Evolutionary conservation across 148 eudicot genomes (phyloP).

Genomic region (Talinum fruticosum): DNA sequence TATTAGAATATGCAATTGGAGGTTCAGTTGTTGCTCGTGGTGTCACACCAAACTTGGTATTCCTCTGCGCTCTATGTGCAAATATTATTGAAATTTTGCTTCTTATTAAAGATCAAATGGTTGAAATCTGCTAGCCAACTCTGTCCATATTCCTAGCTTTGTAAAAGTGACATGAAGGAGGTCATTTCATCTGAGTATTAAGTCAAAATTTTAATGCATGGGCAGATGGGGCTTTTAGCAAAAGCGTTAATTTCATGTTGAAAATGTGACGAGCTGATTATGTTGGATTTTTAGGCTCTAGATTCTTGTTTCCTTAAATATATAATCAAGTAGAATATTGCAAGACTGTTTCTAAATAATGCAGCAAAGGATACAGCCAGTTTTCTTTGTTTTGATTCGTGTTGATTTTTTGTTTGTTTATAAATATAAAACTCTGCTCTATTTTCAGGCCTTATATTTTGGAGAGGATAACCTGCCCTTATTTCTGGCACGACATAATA

Average conservation of each 20-base stretch:
- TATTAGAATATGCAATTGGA: conserved; percentile 43
- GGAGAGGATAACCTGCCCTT: conserved; percentile 48
- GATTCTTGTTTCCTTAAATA: not conserved
- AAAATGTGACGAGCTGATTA: not conserved
- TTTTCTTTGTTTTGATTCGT: not conserved
- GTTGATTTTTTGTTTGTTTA: no score
- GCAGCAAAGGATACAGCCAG: conserved; percentile 4
- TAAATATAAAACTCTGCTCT: conserved; percentile 17
- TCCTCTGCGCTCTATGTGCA: not conserved
- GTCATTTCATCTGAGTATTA: not conserved
- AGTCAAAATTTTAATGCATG: not conserved
- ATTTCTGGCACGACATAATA: conserved; percentile 41
- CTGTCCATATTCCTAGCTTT: not conserved
- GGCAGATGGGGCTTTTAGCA: not conserved
- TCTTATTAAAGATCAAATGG: not conserved
- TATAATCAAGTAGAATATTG: not conserved
- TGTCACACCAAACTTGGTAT: conserved; percentile 52
- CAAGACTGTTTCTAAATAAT: not conserved
- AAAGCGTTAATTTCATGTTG: not conserved
- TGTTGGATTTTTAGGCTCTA: not conserved
- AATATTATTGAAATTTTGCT: not conserved
- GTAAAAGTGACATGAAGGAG: not conserved
- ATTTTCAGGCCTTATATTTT: conserved; percentile 49
- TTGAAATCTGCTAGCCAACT: not conserved
- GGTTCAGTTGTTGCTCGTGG: conserved; percentile 53